A percentile compares a stretch with the other conserved stretches of the same genome.
Conservation (phyloP, 345 rosid species). For the Boechera divaricarpa region DNA sequence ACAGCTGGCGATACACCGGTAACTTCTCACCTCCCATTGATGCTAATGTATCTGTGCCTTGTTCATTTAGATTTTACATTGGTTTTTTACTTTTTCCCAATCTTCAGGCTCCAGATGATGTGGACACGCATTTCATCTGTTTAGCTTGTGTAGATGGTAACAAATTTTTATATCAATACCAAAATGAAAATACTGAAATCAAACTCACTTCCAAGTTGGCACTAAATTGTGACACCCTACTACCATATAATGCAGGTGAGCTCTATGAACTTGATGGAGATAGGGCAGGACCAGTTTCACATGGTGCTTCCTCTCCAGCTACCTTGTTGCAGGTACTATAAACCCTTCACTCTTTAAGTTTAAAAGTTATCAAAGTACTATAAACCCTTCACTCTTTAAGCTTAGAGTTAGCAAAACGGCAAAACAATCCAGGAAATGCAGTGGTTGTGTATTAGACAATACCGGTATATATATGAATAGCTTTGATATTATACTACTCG, state of each 20-base stretch:
- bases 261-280: conserved; percentile 95
- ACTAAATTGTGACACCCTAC: background rate
- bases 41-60: background rate
- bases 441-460: background rate
- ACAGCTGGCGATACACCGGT: conserved; percentile 85
- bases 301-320: conserved; percentile 71
- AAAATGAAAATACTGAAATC: background rate
- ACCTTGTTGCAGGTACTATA: conserved; percentile 65
- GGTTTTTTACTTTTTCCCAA: background rate
- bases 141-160: conserved; percentile 83
- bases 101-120: conserved; percentile 73
- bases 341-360: conserved; percentile 12
- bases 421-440: background rate
- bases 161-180: background rate
- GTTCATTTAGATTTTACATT: conserved; percentile 14
- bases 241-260: conserved; percentile 51
- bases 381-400: conserved; percentile 8
- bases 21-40: conserved; percentile 4
- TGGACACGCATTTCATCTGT: conserved; percentile 83
- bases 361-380: conserved; percentile 40
- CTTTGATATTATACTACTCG: background rate
- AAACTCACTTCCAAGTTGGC: background rate
- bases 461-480: background rate
- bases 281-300: conserved; percentile 74
- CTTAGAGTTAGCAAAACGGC: background rate